Percentiles rank a stretch among this genome's conserved stretches.
phyloP scores from a whole-genome alignment of 495 filamentous ascomycete genomes.

The Friedmanniomyces simplex region DNA sequence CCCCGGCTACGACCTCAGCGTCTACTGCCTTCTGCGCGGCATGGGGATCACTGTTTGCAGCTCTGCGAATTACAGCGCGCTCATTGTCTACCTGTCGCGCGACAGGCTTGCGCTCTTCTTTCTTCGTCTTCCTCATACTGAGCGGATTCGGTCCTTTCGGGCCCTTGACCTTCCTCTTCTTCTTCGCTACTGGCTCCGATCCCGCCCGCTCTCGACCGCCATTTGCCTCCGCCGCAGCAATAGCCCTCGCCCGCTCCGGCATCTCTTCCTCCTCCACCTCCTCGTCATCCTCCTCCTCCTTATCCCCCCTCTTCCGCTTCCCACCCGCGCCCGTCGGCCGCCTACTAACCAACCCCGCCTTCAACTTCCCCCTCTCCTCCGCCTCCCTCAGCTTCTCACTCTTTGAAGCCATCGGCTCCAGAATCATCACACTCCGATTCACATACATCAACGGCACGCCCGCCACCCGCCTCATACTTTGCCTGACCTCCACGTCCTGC shows the following conservation, averaged over 20 bases:
- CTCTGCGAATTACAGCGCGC: slow-evolving; percentile 5
- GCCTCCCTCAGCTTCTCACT: slow-evolving; percentile 52
- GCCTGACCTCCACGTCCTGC: slow-evolving; percentile 51
- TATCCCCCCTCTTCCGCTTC: slow-evolving; percentile 37
- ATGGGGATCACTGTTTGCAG: slow-evolving; percentile 9
- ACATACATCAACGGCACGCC: slow-evolving; percentile 78
- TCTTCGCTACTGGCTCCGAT: slow-evolving; percentile 37
- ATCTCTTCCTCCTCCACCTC: slow-evolving; percentile 16
- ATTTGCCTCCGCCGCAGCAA: slow-evolving; percentile 11
- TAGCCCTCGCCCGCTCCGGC: slow-evolving; percentile 27
- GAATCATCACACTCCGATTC: slow-evolving; percentile 74
- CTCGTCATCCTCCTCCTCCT: slow-evolving; percentile 39
- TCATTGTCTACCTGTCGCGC: slow-evolving; percentile 8
- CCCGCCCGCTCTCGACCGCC: slow-evolving; percentile 4
- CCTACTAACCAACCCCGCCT: slow-evolving; percentile 45
- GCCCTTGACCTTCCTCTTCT: slow-evolving; percentile 55
- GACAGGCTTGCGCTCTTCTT: not conserved
- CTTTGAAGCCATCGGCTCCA: slow-evolving; percentile 71
- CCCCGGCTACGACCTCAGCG: not conserved
- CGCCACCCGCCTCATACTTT: slow-evolving; percentile 46
- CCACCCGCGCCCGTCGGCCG: slow-evolving; percentile 10
- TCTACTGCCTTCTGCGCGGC: slow-evolving; percentile 4
- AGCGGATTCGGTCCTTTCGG: slow-evolving; percentile 82
- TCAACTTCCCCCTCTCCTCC: slow-evolving; percentile 67
- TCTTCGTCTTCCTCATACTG: slow-evolving; percentile 73